Evolutionary conservation across 164 flowering plant species (phyloP).

Genomic region (Chimonanthus salicifolius): DNA sequence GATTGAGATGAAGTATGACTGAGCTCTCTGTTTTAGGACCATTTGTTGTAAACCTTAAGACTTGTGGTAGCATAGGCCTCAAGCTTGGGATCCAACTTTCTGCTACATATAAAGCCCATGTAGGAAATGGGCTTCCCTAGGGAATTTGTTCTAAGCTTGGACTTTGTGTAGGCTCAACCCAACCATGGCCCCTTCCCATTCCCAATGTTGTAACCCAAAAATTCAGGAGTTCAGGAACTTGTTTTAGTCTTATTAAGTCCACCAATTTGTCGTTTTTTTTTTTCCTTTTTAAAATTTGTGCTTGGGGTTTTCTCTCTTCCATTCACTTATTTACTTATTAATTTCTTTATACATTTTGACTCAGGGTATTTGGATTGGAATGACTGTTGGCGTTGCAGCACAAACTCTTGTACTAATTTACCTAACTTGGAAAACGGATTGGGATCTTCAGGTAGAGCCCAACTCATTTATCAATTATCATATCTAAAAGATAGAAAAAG

Average conservation of each 20-base stretch:
- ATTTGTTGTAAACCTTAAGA: no score
- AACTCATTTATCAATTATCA: no score
- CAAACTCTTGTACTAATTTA: conserved; percentile 28
- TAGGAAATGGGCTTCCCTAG: no score
- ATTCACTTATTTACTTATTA: background rate
- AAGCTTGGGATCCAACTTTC: no score
- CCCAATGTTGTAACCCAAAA: background rate
- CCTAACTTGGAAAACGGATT: conserved; percentile 35
- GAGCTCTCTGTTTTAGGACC: no score
- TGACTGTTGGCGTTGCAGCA: conserved; percentile 29
- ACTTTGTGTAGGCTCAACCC: no score
- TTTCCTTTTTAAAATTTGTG: background rate
- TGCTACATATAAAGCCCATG: no score
- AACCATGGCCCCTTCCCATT: background rate
- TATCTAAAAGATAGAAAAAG: no score
- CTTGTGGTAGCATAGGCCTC: no score
- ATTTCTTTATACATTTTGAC: background rate
- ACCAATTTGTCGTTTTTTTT: background rate
- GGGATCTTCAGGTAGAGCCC: conserved; percentile 38
- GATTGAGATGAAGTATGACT: no score
- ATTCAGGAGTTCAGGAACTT: background rate
- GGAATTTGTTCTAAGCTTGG: no score
- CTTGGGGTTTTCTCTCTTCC: background rate
- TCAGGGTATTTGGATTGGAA: conserved; percentile 50
- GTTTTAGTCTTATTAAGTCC: background rate